Base-by-base conservation (phyloP, 1,284 basidiomycete genomes). In the Meripilus lineatus region DNA sequence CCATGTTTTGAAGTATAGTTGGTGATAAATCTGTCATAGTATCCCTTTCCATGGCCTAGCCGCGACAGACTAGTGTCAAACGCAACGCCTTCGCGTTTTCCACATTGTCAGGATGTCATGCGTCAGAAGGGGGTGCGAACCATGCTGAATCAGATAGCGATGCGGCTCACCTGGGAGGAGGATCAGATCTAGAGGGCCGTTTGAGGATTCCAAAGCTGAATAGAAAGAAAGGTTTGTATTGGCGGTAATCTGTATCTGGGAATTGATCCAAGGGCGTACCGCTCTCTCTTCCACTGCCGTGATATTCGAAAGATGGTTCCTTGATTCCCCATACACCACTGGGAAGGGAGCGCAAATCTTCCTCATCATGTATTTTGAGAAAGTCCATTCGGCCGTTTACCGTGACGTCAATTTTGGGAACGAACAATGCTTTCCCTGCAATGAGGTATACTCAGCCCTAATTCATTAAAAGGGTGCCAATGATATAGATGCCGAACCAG, bases 1-100 rank as follows among this genome's bases (percentile, higher is more conserved):
- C 20, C 45, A 33, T 51, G 44, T 40, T 30, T 56, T 13, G 65
- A 54, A 21, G 67, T 58, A 50, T 86, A 86, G 1, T 68, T 59
- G 7, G 77, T 64, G 34, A 89, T 69, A 62, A 86, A 89, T 18
- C 71, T 69, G 63, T 89, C 86, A 54, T 89, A 89, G 63, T 84
- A 88, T 5, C 87, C 86, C 62, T 85, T 89, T 30, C 86, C 86
- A 54, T 88, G 84, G 5, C 86, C 87, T 20, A 89, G 70, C 25
- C 86, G 79, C 42, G 78, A 78, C 46, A 83, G 59, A n/a, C 73
- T 72, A 38, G 64, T 68, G 63, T 89, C 86, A 54, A 89, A 89
- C n/a, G 82, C 86, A 40, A 89, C 75, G 25, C 82, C 86, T 86
- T 46, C 32, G 20, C 32, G 38, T 30, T 15, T 32, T 32, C n/a